Evolutionary conservation across 352 stramenopile species (phyloP).

Genomic region (Globisporangium iwayamae): DNA sequence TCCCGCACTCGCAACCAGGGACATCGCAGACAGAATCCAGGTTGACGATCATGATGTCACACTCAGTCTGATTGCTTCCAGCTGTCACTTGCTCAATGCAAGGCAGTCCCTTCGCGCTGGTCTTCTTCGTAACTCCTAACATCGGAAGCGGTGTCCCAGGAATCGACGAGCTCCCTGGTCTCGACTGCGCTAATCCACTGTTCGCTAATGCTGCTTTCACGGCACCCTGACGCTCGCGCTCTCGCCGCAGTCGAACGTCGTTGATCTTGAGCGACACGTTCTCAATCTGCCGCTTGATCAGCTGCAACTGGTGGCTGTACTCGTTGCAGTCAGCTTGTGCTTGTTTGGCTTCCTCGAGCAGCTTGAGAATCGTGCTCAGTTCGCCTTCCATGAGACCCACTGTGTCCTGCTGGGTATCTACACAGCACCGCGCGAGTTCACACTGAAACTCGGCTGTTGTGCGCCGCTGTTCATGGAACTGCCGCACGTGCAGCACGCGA

Average conservation of each 20-base stretch:
- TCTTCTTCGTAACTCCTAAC: background rate
- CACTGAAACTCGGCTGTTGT: conserved; percentile 22
- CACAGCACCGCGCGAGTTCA: conserved; percentile 31
- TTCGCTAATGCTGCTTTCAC: background rate
- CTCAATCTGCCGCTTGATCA: conserved; percentile 53
- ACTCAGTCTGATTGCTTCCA: background rate
- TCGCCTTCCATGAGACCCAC: conserved; percentile 36
- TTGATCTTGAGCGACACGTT: conserved; percentile 48
- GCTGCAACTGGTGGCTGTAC: conserved; percentile 26
- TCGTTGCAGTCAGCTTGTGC: conserved; percentile 33
- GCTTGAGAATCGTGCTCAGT: conserved; percentile 23
- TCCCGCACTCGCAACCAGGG: conserved; percentile 44
- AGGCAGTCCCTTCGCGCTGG: background rate
- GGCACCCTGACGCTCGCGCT: conserved; percentile 6
- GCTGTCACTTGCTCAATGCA: no score
- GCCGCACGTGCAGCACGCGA: conserved; percentile 17
- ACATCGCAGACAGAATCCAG: conserved; percentile 46
- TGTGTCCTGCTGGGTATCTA: conserved; percentile 34
- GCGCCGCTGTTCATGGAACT: conserved; percentile 23
- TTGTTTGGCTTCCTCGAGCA: conserved; percentile 32
- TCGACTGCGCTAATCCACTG: background rate
- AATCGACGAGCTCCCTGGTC: conserved; percentile 12
- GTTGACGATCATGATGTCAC: background rate
- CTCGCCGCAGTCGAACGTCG: conserved; percentile 18
- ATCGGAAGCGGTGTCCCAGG: background rate